Base-by-base conservation (phyloP, 805 yeast species). In the Starmera amethionina region DNA sequence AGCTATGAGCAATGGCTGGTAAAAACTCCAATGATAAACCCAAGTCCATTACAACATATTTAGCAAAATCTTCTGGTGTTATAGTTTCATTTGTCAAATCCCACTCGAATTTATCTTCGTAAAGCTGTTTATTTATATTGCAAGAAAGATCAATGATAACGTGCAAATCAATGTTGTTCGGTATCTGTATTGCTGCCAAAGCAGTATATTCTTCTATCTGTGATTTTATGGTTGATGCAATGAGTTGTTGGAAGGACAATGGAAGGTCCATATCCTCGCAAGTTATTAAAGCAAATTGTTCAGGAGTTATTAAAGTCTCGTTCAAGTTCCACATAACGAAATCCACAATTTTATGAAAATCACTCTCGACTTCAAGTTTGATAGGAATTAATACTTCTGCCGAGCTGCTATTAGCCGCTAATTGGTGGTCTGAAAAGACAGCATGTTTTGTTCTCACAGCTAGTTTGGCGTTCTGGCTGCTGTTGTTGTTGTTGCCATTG, bases 91-190 rank as follows among this genome's bases (percentile, higher is more conserved):
- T 70, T 8, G 64, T 54, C 34, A 93, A 66, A 54, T 93, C 94
- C 97, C 97, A 90, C 61, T 93, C 97, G 47, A 93, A 82, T 57
- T 83, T 82, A 60, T 93, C 98, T 50, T 88, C 95, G 52, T 79
- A 88, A 34, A 89, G 70, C 50, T 79, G 80, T 55, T 84, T 84
- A 47, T 88, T 87, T 45, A 93, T 64, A 54, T 82, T 86, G 37
- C 93, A 84, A 13, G 90, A 79, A 32, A 93, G 62, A 47, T 87
- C 84, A 30, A 93, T 72, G 4, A 93, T 72, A 2, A 84, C 95
- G 52, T 84, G 93, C 27, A 80, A 63, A 40, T 75, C 79, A 35
- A 71, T 69, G 42, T 79, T 85, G 32, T 62, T 65, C 14, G 95
- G 90, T 25, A 87, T 68, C 40, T 78, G 77, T 29, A 84, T 72